Conservation (phyloP, 2,329 filamentous ascomycete species). For the Fusarium scirpi region DNA sequence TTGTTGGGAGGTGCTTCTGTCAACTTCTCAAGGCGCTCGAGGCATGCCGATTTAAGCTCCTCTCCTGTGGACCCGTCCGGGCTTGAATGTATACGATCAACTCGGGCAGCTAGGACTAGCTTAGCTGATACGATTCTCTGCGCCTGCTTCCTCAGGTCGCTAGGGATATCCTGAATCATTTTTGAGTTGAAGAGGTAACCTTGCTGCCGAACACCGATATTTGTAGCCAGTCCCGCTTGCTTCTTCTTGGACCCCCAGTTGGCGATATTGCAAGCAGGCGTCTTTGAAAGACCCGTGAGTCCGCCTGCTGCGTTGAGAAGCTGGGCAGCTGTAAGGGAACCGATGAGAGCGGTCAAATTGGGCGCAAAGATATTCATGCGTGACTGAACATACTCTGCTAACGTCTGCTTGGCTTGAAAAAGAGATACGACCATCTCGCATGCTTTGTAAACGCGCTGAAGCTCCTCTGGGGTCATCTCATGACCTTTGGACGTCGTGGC, state of each 20-base stretch:
- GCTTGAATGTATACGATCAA: slow-evolving; percentile 86
- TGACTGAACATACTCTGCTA: slow-evolving; percentile 95
- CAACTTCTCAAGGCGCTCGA: slow-evolving; percentile 90
- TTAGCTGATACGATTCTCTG: slow-evolving; percentile 96
- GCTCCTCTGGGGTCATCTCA: slow-evolving; percentile 79
- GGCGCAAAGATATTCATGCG: slow-evolving; percentile 97
- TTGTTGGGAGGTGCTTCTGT: slow-evolving; percentile 93
- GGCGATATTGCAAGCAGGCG: slow-evolving; percentile 91
- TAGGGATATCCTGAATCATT: slow-evolving; percentile 85
- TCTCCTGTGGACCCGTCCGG: slow-evolving; percentile 86
- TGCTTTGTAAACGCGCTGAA: slow-evolving; percentile 78
- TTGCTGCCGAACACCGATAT: slow-evolving; percentile 89
- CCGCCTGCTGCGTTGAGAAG: slow-evolving; percentile 96
- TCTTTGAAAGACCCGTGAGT: slow-evolving; percentile 87
- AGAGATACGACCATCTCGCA: slow-evolving; percentile 91
- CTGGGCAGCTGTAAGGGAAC: slow-evolving; percentile 92
- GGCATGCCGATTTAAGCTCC: slow-evolving; percentile 82
- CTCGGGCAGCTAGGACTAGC: slow-evolving; percentile 90
- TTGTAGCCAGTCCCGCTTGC: slow-evolving; percentile 87
- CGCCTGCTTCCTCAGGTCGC: slow-evolving; percentile 89
- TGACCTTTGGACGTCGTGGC: slow-evolving; percentile 89
- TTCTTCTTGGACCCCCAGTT: slow-evolving; percentile 92
- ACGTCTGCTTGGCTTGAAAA: slow-evolving; percentile 84
- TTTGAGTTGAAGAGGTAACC: slow-evolving; percentile 94
- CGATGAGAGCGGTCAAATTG: slow-evolving; percentile 90